Percentiles rank a stretch among this genome's conserved stretches.
phyloP scores from a whole-genome alignment of 225 moss, liverwort and hornwort species.

The Polytrichum formosum region DNA sequence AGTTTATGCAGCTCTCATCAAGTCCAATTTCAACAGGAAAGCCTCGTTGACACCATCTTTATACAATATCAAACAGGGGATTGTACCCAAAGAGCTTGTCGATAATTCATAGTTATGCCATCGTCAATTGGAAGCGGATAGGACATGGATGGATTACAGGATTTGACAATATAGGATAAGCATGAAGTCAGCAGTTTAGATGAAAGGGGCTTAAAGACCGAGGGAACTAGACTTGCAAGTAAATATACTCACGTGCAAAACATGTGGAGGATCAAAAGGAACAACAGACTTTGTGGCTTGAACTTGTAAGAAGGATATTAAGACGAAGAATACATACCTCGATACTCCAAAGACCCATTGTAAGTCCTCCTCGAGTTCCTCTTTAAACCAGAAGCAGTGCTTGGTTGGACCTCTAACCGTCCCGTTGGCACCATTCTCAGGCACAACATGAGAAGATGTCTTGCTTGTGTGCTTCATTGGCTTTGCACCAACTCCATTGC shows the following conservation, averaged over 20 bases:
- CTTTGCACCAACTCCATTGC: too few relatives aligned
- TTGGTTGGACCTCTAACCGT: constrained; percentile 10
- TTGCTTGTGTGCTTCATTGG: too few relatives aligned
- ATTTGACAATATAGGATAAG: neutral
- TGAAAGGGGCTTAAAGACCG: too few relatives aligned
- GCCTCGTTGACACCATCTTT: too few relatives aligned
- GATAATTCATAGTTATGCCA: too few relatives aligned
- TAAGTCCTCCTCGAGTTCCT: constrained; percentile 86
- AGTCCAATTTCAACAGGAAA: too few relatives aligned
- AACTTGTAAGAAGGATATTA: neutral
- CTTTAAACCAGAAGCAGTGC: constrained; percentile 85
- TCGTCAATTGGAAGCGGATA: too few relatives aligned
- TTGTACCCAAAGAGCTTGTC: too few relatives aligned
- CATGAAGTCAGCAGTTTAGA: too few relatives aligned
- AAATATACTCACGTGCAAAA: neutral
- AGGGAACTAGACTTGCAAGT: neutral
- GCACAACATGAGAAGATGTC: neutral
- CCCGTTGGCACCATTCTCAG: neutral
- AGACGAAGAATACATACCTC: constrained; percentile 35
- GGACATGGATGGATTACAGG: neutral
- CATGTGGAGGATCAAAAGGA: neutral
- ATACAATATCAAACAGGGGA: too few relatives aligned
- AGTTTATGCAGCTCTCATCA: too few relatives aligned
- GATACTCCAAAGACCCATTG: constrained; percentile 96
- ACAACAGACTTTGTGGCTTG: neutral